phyloP scores from a whole-genome alignment of 2,329 filamentous ascomycete genomes.

The Xylariaceae sp. region DNA sequence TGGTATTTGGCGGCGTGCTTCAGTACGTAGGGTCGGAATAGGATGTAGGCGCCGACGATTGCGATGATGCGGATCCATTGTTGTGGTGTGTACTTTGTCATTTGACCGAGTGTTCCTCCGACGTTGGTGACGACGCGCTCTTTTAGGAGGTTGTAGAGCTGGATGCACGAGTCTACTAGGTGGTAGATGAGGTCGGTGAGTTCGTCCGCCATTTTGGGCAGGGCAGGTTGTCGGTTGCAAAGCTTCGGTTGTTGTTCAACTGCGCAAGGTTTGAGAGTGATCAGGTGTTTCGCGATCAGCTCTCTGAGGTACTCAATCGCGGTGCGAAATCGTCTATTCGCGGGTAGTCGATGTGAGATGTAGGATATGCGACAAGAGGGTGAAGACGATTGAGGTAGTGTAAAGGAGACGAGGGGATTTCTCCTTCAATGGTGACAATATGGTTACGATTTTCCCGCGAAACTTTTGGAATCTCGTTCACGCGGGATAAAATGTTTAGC shows the following conservation, averaged over 20 bases:
- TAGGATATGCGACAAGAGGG: no score
- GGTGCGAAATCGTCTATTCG: no score
- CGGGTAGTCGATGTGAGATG: no score
- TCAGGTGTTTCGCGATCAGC: not conserved
- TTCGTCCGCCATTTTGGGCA: slow-evolving; percentile 27
- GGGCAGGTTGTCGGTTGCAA: slow-evolving; percentile 1
- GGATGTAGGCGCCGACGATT: slow-evolving; percentile 68
- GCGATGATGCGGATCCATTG: slow-evolving; percentile 66
- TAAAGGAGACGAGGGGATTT: no score
- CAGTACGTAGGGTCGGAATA: slow-evolving; percentile 71
- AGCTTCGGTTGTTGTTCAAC: not conserved
- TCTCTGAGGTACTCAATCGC: no score
- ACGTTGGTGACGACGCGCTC: slow-evolving; percentile 47
- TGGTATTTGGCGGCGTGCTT: slow-evolving; percentile 61
- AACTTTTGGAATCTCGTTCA: no score
- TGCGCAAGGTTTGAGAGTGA: no score
- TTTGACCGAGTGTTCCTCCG: slow-evolving; percentile 37
- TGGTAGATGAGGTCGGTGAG: slow-evolving; percentile 28
- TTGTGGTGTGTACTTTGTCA: slow-evolving; percentile 44
- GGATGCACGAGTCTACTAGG: slow-evolving; percentile 25
- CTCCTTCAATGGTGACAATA: no score
- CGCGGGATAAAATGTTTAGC: no score
- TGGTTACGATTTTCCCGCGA: no score
- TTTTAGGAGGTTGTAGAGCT: slow-evolving; percentile 26
- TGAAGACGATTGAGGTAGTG: no score